A percentile compares a stretch with the other conserved stretches of the same genome.
phyloP scores from a whole-genome alignment of 495 filamentous ascomycete genomes.

The Aspergillus biplanus region DNA sequence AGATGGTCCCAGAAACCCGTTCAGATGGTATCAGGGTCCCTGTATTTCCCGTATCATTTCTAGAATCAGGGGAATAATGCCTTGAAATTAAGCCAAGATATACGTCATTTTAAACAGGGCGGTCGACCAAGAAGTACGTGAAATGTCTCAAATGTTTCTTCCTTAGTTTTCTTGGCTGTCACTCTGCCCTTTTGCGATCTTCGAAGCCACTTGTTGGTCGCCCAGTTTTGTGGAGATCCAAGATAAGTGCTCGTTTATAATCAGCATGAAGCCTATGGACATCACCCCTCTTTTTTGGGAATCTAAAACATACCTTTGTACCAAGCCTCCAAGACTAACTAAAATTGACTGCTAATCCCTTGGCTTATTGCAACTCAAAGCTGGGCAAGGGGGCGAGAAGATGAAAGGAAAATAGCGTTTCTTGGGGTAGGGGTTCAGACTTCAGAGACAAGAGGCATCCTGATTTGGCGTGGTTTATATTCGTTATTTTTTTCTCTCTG shows the following conservation, averaged over 20 bases:
- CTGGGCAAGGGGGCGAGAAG: neutral
- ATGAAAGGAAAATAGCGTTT: neutral
- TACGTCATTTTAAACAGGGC: neutral
- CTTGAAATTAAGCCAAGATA: slow-evolving; percentile 1
- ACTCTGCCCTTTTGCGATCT: neutral
- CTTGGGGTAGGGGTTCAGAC: neutral
- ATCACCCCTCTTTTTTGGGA: too few species aligned
- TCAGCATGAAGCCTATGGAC: neutral
- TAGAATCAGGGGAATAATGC: neutral
- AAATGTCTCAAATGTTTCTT: slow-evolving; percentile 2
- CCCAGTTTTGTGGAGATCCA: slow-evolving; percentile 1
- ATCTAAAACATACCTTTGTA: neutral
- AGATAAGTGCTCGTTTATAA: neutral
- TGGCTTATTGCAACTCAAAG: neutral
- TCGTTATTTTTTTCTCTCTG: too few species aligned
- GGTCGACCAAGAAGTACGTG: neutral
- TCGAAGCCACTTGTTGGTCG: neutral
- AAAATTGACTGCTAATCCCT: neutral
- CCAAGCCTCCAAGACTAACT: neutral
- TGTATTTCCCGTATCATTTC: too few species aligned
- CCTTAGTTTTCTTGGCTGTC: slow-evolving; percentile 5
- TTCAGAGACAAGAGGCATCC: too few species aligned
- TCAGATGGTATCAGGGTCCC: too few species aligned
- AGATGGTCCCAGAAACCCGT: neutral
- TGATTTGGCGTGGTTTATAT: too few species aligned